phyloP scores from a whole-genome alignment of 2,329 filamentous ascomycete genomes.

The Botrytis tulipae region DNA sequence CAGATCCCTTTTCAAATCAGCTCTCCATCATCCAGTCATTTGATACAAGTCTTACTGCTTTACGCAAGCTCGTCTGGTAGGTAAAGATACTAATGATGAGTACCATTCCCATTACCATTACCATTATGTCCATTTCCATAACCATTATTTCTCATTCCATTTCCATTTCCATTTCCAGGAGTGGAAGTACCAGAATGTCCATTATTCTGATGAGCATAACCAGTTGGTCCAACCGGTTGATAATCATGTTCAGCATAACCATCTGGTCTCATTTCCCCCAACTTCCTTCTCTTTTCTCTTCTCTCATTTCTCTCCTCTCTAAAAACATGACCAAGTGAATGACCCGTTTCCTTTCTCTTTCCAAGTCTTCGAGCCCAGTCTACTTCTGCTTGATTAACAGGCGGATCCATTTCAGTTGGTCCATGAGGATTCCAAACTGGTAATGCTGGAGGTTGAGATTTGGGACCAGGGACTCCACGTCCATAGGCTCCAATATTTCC shows the following conservation, averaged over 20 bases:
- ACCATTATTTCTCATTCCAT: not conserved
- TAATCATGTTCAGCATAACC: not conserved
- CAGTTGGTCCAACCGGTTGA: not conserved
- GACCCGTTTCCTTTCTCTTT: slow-evolving; percentile 14
- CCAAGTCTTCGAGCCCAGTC: slow-evolving; percentile 25
- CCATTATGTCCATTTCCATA: not conserved
- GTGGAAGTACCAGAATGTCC: not conserved
- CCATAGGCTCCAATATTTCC: slow-evolving; percentile 66
- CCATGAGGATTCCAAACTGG: slow-evolving; percentile 56
- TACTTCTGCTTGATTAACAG: slow-evolving; percentile 40
- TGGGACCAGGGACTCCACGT: slow-evolving; percentile 60
- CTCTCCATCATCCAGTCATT: not conserved
- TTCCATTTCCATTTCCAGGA: slow-evolving; percentile 11
- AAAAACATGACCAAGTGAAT: slow-evolving; percentile 15
- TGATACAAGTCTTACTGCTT: not conserved
- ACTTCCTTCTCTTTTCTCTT: slow-evolving; percentile 19
- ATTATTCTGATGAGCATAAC: not conserved
- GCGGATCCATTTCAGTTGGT: slow-evolving; percentile 35
- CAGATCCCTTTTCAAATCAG: not conserved
- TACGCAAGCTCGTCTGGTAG: not conserved
- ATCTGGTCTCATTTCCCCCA: not conserved
- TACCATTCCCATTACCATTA: slow-evolving; percentile 1
- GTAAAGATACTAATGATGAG: not conserved
- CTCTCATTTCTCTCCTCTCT: slow-evolving; percentile 22
- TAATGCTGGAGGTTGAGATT: slow-evolving; percentile 59